Base-by-base conservation (phyloP, 208 protist species). In the Wallacemonas rigidus region DNA sequence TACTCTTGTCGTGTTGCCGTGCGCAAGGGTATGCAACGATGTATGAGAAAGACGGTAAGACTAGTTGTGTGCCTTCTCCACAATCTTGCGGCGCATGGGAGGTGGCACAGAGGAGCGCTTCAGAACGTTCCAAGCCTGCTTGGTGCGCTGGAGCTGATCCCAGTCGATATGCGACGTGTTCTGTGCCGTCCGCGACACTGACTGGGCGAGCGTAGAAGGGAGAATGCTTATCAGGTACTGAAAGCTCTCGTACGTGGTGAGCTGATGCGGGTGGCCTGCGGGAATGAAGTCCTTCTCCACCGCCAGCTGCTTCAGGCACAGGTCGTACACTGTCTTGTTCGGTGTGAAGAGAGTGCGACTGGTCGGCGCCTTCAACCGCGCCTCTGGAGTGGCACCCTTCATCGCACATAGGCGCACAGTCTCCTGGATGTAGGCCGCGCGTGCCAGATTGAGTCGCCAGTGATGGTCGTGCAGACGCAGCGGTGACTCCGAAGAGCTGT, bases 401-500 rank as follows among this genome's bases (percentile, higher is more conserved):
- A 85, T 69, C 5, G 79, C 83, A 14, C 79, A 85, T 5, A 85
- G 79, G 3, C 76, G 72, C 62, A 85, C 83, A 45, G 83, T 85
- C 48, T 88, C 83, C 63, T 85, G 79, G 15, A 88, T 80, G 54
- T 85, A 88, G 1, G 83, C 83, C 7, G 75, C 75, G 36, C 83
- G 73, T 5, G 61, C 77, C 0, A 89, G 69, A 38, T 82, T 89
- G 51, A 89, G 51, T 9, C 84, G 80, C 84, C 84, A 89, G 76
- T 89, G 84, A 39, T 84, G 77, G 11, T 84, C 80, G 45, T 89
- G 74, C 51, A 89, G 74, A 2, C 78, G 80, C 67, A 89, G 76
- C 61, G 68, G 48, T 11, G 80, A 80, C 1, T 81, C 76, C 1
- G 71, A 2, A 1, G 72, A 64, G 43, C 56, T 74, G 81, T 86